Percentiles rank a stretch among this genome's conserved stretches.
These are phyloP conservation scores for Aspergillus bertholletiae DNA, from an alignment of 495 filamentous ascomycete genomes.

Conservation along the genomic window DNA sequence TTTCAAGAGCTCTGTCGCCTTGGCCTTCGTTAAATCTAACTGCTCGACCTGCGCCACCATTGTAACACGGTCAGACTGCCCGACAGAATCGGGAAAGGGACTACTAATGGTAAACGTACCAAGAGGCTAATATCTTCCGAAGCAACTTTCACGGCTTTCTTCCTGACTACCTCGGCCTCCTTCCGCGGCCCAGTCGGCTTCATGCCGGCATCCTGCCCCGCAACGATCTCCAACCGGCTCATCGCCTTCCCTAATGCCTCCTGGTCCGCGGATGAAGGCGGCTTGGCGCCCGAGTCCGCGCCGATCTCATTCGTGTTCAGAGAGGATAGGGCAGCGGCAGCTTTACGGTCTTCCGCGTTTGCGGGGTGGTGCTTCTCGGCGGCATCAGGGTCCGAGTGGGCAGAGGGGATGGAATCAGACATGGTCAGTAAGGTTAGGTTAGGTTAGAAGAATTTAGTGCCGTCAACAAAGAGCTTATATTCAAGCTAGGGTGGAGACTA, in stretches of 20 bases:
- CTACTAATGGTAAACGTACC: too few relatives aligned
- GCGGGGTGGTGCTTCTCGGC: slow-evolving; percentile 55
- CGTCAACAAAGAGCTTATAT: neutral
- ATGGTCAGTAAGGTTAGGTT: slow-evolving; percentile 24
- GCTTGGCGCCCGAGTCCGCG: slow-evolving; percentile 38
- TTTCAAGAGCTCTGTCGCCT: slow-evolving; percentile 80
- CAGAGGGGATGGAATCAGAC: slow-evolving; percentile 64
- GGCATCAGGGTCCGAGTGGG: slow-evolving; percentile 62
- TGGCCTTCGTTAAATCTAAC: slow-evolving; percentile 71
- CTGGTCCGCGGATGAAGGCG: slow-evolving; percentile 56
- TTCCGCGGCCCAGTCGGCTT: slow-evolving; percentile 36
- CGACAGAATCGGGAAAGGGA: too few relatives aligned
- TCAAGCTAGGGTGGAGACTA: neutral
- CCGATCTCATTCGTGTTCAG: slow-evolving; percentile 63
- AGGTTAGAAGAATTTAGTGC: neutral
- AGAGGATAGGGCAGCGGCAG: slow-evolving; percentile 77
- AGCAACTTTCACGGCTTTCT: slow-evolving; percentile 61
- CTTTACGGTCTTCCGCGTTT: slow-evolving; percentile 84
- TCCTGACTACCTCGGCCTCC: slow-evolving; percentile 38
- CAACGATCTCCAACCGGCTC: slow-evolving; percentile 56
- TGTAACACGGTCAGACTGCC: too few relatives aligned
- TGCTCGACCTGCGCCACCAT: slow-evolving; percentile 59
- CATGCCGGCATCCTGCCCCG: slow-evolving; percentile 25
- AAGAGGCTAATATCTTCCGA: slow-evolving; percentile 62
- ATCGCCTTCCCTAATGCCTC: slow-evolving; percentile 86